Base-by-base conservation (phyloP, 140 eudicot species). In the Ambrosia hybrid region DNA sequence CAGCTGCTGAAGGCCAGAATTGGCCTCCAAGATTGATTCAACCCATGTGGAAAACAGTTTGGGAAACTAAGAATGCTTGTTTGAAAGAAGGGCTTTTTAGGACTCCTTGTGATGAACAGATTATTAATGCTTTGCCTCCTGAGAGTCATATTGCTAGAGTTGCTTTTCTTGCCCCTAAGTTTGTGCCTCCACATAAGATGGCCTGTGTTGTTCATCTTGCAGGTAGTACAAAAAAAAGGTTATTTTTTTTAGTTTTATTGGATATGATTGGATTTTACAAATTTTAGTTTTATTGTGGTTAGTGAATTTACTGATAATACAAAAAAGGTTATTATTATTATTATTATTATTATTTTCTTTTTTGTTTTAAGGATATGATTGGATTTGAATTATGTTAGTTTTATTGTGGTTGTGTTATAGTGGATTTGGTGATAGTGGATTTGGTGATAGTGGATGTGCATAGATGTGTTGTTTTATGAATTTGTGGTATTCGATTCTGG, bases 121-220 rank as follows among this genome's bases (percentile, higher is more conserved):
- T 93, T 79, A 81, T 93, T 48, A 76, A 81, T 88, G 98, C 98
- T 68, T 84, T 93, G 88, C 98, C 98, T 17, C 91, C 90, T 62
- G 98, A 93, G 79, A 71, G 98, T 84, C 97, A 86, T 73, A 84
- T 51, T 69, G 98, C 98, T 10, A 90, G 98, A 78, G 98, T 93
- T 71, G 93, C 98, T 76, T 90, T 93, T 21, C 98, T 93, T 69
- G 80, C 96, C 21, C 97, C 98, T 0, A 90, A 83, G 75, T 76
- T 43, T 39, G 82, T 80, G 62, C 83, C 81, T 8, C 87, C 97
- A 1, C 88, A 93, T 11, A 90, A 86, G 61, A 83, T 86, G 97
- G 97, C 98, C 21, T 93, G 97, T 81, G 98, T 93, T 68, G 91
- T 93, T 85, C 98, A 93, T 74, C 98, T 93, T 75, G 98, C 98